These are phyloP conservation scores for Litsea cubeba DNA, from an alignment of 164 flowering plant genomes.

Conservation along the genomic window DNA sequence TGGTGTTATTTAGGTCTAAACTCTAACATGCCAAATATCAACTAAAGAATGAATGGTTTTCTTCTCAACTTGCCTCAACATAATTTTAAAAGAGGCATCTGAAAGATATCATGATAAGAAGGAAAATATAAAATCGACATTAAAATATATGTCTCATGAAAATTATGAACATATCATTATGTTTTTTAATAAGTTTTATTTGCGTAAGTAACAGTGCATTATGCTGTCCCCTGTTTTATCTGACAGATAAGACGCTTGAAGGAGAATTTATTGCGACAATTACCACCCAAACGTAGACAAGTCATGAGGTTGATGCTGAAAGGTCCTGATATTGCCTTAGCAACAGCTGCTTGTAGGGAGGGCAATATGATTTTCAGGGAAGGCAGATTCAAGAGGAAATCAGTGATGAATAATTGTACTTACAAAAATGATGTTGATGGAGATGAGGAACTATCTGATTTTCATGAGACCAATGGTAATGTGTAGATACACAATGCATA, in stretches of 20 bases:
- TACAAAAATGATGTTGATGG: constrained; percentile 23
- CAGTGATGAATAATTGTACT: constrained; percentile 16
- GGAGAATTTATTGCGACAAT: constrained; percentile 70
- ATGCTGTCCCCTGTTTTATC: neutral
- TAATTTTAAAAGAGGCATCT: neutral
- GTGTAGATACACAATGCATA: neutral
- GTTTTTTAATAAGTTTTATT: neutral
- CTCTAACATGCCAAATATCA: too few relatives aligned
- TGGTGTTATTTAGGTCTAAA: too few relatives aligned
- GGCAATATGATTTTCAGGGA: constrained; percentile 2
- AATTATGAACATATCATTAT: neutral
- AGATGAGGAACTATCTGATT: constrained; percentile 17
- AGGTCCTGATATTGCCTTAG: constrained; percentile 53
- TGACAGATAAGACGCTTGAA: constrained; percentile 85
- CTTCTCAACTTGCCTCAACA: neutral
- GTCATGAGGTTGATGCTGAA: constrained; percentile 57
- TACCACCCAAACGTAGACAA: constrained; percentile 92
- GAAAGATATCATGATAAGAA: neutral
- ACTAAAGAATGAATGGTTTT: neutral
- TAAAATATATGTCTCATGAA: neutral
- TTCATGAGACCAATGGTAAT: constrained; percentile 37
- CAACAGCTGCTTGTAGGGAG: constrained; percentile 34
- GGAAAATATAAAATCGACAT: neutral
- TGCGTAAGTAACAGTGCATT: neutral
- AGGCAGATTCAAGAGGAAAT: constrained; percentile 5